Base-by-base conservation (phyloP, 1,139 yeast species). In the Scheffersomyces lignicola region DNA sequence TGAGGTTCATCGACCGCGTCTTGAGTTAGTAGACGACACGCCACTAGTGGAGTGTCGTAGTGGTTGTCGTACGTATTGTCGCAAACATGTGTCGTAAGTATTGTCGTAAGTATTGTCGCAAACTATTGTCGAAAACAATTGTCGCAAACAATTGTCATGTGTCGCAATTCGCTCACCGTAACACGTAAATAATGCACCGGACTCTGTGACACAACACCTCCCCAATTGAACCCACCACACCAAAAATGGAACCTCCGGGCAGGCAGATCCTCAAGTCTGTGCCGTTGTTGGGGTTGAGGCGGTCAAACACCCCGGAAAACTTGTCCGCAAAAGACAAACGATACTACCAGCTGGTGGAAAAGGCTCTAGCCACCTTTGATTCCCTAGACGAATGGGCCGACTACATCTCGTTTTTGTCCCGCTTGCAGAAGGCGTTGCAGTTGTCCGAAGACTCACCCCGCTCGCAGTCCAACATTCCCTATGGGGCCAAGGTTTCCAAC, bases 321-420 rank as follows among this genome's bases (percentile, higher is more conserved):
- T 40, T 50, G 40, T 54, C 69, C 24, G 57, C 88, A 2, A 83
- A 79, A 49, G 89, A 84, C 53, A 83, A 78, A 58, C 78, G 85
- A 43, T 84, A 82, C 52, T 63, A 69, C 17, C 72, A 78, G 20
- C 78, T 70, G 43, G 76, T 89, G 5, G 95, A 86, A 40, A 78
- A 83, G 44, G 89, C 94, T 0, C 64, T 92, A 18, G 69, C 76
- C 6, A 68, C 80, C n/a, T 92, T 92, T 63, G 96, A 87, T 37
- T 60, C 80, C n/a, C 82, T 89, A 2, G 84, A 81, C 28, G 97
- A 90, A 65, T 92, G 98, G 98, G 97, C 98, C n/a, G 98, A 92
- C 55, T 89, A 90, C 58, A 92, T 92, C 39, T 83, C 97, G 14
- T 89, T 88, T 55, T 66, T 94, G 31, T 80, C 92, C 1, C 78